These are phyloP conservation scores for Lentinula detonsa DNA, from an alignment of 768 basidiomycete species.

Conservation along the genomic window DNA sequence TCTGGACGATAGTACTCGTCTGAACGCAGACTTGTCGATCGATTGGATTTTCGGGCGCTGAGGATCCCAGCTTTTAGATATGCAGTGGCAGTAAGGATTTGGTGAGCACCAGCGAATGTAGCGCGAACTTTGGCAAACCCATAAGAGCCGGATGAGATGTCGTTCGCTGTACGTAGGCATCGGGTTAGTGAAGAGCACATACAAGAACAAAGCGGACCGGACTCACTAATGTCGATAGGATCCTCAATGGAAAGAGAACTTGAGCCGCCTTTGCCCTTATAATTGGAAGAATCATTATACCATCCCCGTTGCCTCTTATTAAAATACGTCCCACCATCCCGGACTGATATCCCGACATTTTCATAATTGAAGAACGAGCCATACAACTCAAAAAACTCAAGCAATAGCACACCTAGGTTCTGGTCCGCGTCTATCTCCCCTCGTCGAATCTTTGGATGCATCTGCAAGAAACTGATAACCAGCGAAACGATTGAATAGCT, in stretches of 20 bases:
- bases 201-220: not conserved
- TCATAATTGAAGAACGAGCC: slow-evolving; percentile 89
- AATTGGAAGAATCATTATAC: slow-evolving; percentile 47
- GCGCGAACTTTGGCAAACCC: slow-evolving; percentile 76
- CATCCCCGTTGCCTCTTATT: slow-evolving; percentile 79
- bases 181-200: not conserved
- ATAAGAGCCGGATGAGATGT: slow-evolving; percentile 87
- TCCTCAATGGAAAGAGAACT: slow-evolving; percentile 83
- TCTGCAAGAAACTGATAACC: slow-evolving; percentile 91
- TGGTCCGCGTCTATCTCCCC: slow-evolving; percentile 82
- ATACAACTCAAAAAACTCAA: slow-evolving; percentile 98
- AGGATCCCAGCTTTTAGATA: slow-evolving; percentile 34
- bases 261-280: not conserved
- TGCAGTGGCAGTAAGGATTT: slow-evolving; percentile 71
- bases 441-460: slow-evolving; percentile 90
- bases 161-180: slow-evolving; percentile 57
- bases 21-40: slow-evolving; percentile 8
- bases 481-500: slow-evolving; percentile 93
- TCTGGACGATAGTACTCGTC: slow-evolving; percentile 25
- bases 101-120: slow-evolving; percentile 77
- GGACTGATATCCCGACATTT: slow-evolving; percentile 82
- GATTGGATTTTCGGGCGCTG: slow-evolving; percentile 1
- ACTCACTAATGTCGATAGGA: slow-evolving; percentile 82
- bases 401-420: slow-evolving; percentile 89
- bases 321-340: slow-evolving; percentile 87